A percentile compares a stretch with the other conserved stretches of the same genome.
phyloP scores from a whole-genome alignment of 768 basidiomycete genomes.

The Gyrodon lividus region DNA sequence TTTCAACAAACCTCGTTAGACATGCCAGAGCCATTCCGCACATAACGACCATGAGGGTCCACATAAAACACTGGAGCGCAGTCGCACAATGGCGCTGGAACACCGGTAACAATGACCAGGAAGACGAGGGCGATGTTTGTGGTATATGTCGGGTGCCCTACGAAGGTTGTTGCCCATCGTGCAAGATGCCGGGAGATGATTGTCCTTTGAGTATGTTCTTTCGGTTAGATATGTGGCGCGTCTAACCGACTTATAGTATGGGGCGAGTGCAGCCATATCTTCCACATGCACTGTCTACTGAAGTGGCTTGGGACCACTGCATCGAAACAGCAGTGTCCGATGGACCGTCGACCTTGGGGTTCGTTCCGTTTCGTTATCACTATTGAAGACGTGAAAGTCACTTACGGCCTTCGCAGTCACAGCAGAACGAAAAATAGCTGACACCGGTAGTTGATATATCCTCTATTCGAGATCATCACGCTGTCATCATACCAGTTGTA shows the following conservation, averaged over 20 bases:
- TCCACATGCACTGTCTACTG: constrained; percentile 97
- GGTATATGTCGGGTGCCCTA: constrained; percentile 91
- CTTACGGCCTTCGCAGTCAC: constrained; percentile 38
- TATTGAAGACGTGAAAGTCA: background rate
- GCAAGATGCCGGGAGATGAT: constrained; percentile 96
- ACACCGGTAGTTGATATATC: background rate
- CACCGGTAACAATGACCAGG: constrained; percentile 36
- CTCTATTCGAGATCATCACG: background rate
- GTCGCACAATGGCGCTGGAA: constrained; percentile 93
- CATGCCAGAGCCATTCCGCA: background rate
- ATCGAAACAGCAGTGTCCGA: constrained; percentile 96
- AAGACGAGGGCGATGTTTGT: constrained; percentile 64
- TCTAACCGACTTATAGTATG: constrained; percentile 60
- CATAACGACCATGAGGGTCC: constrained; percentile 64
- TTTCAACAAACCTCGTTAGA: background rate
- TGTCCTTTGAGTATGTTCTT: constrained; percentile 77
- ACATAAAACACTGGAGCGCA: constrained; percentile 81
- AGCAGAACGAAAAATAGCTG: constrained; percentile 51
- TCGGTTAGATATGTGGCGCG: background rate
- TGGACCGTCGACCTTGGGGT: constrained; percentile 96
- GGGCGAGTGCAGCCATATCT: constrained; percentile 97
- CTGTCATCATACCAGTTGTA: background rate
- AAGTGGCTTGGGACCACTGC: constrained; percentile 92
- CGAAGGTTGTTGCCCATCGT: constrained; percentile 93
- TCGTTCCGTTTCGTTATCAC: constrained; percentile 26